phyloP scores from a whole-genome alignment of 2,329 filamentous ascomycete species.

The Aureobasidium melanogenum region DNA sequence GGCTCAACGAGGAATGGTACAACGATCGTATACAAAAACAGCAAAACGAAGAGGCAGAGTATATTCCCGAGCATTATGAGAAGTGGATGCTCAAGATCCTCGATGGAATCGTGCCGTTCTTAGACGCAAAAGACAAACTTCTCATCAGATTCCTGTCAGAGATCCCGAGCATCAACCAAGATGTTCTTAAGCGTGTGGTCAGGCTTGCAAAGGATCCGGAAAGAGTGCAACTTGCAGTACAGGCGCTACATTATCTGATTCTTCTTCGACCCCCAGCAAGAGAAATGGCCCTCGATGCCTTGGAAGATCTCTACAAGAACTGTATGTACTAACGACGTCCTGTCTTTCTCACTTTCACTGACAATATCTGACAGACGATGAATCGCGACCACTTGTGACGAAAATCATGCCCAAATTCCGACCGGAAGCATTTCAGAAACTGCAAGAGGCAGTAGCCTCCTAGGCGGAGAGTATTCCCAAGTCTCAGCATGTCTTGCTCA shows the following conservation, averaged over 20 bases:
- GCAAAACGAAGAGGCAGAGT: conserved; percentile 36
- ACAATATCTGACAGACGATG: conserved; percentile 26
- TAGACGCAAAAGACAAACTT: conserved; percentile 75
- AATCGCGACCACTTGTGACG: conserved; percentile 38
- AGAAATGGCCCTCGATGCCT: conserved; percentile 47
- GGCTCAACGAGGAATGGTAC: conserved; percentile 98
- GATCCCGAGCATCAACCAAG: conserved; percentile 66
- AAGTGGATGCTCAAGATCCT: conserved; percentile 73
- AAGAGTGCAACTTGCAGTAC: conserved; percentile 49
- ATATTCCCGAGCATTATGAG: conserved; percentile 55
- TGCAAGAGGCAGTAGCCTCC: not conserved
- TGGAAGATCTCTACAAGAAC: conserved; percentile 50
- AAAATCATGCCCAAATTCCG: conserved; percentile 50
- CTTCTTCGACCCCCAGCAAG: conserved; percentile 52
- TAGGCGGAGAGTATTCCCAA: not conserved
- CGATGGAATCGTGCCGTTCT: conserved; percentile 79
- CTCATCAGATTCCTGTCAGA: conserved; percentile 87
- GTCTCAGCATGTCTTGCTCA: not conserved
- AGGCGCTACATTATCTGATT: conserved; percentile 50
- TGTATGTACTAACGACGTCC: conserved; percentile 29
- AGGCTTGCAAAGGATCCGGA: conserved; percentile 56
- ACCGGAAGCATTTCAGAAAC: conserved; percentile 37
- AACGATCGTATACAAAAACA: conserved; percentile 61
- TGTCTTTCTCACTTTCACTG: not conserved
- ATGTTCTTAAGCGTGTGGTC: conserved; percentile 64